These are phyloP conservation scores for Neoboletus magnificus DNA, from an alignment of 768 basidiomycete genomes.

Conservation along the genomic window DNA sequence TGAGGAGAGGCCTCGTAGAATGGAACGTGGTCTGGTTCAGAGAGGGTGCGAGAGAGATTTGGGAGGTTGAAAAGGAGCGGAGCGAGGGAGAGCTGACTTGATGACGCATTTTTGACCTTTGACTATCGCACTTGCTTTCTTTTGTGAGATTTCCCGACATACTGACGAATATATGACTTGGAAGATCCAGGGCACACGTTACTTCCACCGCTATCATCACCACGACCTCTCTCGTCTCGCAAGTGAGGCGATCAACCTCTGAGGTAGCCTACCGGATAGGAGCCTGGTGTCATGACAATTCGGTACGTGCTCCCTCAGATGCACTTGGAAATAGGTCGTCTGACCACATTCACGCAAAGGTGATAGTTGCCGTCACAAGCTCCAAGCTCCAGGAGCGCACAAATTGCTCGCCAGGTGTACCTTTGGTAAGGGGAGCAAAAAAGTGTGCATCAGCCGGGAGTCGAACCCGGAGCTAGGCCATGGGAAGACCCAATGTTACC, in stretches of 20 bases:
- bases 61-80: slow-evolving; percentile 64
- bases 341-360: not conserved
- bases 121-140: not conserved
- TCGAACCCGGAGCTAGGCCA: slow-evolving; percentile 62
- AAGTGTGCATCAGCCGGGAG: slow-evolving; percentile 48
- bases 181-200: not conserved
- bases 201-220: not conserved
- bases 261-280: not conserved
- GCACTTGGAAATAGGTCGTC: not conserved
- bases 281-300: not conserved
- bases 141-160: not conserved
- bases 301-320: not conserved
- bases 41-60: slow-evolving; percentile 80
- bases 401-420: too few relatives aligned
- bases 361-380: not conserved
- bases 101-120: not conserved
- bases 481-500: slow-evolving; percentile 91
- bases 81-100: slow-evolving; percentile 20
- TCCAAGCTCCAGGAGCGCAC: not conserved
- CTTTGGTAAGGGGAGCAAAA: not conserved
- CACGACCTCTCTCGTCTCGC: not conserved
- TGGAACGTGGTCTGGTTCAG: slow-evolving; percentile 86
- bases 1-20: slow-evolving; percentile 72
- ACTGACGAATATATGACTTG: slow-evolving; percentile 1
- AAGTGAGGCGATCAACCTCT: not conserved